These are phyloP conservation scores for Cyclotella kingstonii DNA, from an alignment of 108 stramenopile species.

Conservation along the genomic window DNA sequence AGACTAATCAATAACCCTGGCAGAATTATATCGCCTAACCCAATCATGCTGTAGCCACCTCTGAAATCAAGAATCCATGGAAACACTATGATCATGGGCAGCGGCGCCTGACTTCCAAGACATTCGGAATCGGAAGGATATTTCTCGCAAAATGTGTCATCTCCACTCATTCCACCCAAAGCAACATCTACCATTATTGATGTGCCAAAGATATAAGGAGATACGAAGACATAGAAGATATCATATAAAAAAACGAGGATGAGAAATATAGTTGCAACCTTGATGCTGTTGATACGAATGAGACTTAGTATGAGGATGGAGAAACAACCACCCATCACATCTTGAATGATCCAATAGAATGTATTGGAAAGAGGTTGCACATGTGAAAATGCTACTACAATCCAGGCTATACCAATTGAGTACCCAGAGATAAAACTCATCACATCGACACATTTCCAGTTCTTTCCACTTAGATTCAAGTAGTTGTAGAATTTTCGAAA, in stretches of 20 bases:
- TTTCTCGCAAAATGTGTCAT: slow-evolving; percentile 83
- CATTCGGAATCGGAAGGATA: slow-evolving; percentile 79
- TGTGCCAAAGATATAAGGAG: slow-evolving; percentile 71
- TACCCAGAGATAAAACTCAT: slow-evolving; percentile 27
- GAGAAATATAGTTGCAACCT: slow-evolving; percentile 80
- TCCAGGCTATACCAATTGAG: slow-evolving; percentile 54
- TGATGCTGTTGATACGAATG: slow-evolving; percentile 76
- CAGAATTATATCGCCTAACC: slow-evolving; percentile 91
- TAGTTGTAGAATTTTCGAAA: slow-evolving; percentile 11
- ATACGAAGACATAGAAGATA: slow-evolving; percentile 91
- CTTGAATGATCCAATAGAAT: slow-evolving; percentile 88
- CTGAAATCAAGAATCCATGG: slow-evolving; percentile 74
- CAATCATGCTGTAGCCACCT: slow-evolving; percentile 84
- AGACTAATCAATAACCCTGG: slow-evolving; percentile 71
- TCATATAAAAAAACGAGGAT: slow-evolving; percentile 85
- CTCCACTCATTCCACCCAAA: slow-evolving; percentile 58
- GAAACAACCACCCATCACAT: slow-evolving; percentile 85
- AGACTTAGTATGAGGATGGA: slow-evolving; percentile 80
- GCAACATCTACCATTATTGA: slow-evolving; percentile 90
- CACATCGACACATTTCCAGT: slow-evolving; percentile 43
- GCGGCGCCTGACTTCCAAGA: slow-evolving; percentile 65
- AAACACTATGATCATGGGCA: slow-evolving; percentile 84
- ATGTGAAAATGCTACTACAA: slow-evolving; percentile 50
- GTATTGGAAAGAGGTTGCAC: slow-evolving; percentile 49
- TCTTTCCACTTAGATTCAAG: background rate